These are phyloP conservation scores for Phialophora chinensis DNA, from an alignment of 2,329 filamentous ascomycete species.

Conservation along the genomic window DNA sequence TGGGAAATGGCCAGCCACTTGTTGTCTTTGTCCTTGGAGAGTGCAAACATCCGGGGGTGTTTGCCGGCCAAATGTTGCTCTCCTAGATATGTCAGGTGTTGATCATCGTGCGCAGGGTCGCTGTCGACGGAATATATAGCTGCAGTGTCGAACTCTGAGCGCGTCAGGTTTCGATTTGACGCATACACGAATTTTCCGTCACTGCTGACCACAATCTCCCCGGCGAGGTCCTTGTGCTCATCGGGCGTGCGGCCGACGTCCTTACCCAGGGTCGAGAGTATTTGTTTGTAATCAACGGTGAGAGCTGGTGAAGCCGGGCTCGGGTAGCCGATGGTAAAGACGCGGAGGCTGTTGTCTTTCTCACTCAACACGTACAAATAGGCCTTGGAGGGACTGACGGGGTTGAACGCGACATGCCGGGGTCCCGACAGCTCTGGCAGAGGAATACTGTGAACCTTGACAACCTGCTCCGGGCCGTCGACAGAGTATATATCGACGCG, in stretches of 20 bases:
- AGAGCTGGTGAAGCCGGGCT: neutral
- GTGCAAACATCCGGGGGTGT: slow-evolving; percentile 21
- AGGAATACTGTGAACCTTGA: slow-evolving; percentile 11
- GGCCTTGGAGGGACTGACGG: slow-evolving; percentile 13
- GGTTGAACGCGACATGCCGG: slow-evolving; percentile 23
- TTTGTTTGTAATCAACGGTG: slow-evolving; percentile 18
- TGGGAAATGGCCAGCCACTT: slow-evolving; percentile 23
- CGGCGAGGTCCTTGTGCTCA: slow-evolving; percentile 19
- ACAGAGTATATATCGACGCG: slow-evolving; percentile 20
- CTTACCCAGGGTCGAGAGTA: slow-evolving; percentile 17
- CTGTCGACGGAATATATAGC: slow-evolving; percentile 22
- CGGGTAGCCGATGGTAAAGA: slow-evolving; percentile 7
- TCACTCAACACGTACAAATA: slow-evolving; percentile 28
- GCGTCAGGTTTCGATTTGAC: slow-evolving; percentile 21
- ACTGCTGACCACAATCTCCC: slow-evolving; percentile 23
- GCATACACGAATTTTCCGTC: slow-evolving; percentile 31
- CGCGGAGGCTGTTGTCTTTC: slow-evolving; percentile 29
- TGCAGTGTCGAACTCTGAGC: slow-evolving; percentile 13
- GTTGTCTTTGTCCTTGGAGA: slow-evolving; percentile 23
- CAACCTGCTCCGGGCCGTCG: slow-evolving; percentile 6
- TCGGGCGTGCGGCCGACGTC: slow-evolving; percentile 12
- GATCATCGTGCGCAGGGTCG: slow-evolving; percentile 18
- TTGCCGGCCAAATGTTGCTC: slow-evolving; percentile 16
- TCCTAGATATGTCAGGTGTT: slow-evolving; percentile 17
- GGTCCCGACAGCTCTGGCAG: slow-evolving; percentile 15